Percentiles rank a stretch among this genome's conserved stretches.
Evolutionary conservation across 305 asterid genomes (phyloP).

Genomic region (Fraxinus latifolia): DNA sequence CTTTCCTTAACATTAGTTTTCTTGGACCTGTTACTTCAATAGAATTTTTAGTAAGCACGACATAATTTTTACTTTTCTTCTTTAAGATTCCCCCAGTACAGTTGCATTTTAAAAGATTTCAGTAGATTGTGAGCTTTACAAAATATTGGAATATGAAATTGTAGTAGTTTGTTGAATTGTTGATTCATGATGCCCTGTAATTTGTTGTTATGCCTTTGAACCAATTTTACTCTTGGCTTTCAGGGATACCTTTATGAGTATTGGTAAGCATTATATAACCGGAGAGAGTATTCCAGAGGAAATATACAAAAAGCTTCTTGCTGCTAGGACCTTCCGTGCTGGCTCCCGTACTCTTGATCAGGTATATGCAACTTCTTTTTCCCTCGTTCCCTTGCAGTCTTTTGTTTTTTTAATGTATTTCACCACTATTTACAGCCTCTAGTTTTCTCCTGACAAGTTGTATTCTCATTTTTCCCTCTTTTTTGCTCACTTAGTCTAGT

Average conservation of each 20-base stretch:
- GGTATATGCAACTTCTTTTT: slow-evolving; percentile 40
- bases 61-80: neutral
- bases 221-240: slow-evolving; percentile 22
- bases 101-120: neutral
- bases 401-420: neutral
- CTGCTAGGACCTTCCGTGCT: slow-evolving; percentile 95
- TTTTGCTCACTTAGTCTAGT: neutral
- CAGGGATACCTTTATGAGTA: slow-evolving; percentile 92
- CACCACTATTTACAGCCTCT: neutral
- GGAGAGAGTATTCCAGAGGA: slow-evolving; percentile 88
- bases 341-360: slow-evolving; percentile 89
- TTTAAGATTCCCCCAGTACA: neutral
- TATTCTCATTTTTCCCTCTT: neutral
- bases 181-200: neutral
- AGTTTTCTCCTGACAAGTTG: neutral
- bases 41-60: neutral
- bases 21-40: neutral
- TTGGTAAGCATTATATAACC: slow-evolving; percentile 94
- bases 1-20: neutral
- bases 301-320: slow-evolving; percentile 87
- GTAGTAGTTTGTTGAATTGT: neutral
- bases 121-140: neutral
- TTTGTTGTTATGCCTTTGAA: neutral
- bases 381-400: neutral
- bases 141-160: neutral